Conservation (phyloP, 805 yeast genomes). For the Candida gorgasii region DNA sequence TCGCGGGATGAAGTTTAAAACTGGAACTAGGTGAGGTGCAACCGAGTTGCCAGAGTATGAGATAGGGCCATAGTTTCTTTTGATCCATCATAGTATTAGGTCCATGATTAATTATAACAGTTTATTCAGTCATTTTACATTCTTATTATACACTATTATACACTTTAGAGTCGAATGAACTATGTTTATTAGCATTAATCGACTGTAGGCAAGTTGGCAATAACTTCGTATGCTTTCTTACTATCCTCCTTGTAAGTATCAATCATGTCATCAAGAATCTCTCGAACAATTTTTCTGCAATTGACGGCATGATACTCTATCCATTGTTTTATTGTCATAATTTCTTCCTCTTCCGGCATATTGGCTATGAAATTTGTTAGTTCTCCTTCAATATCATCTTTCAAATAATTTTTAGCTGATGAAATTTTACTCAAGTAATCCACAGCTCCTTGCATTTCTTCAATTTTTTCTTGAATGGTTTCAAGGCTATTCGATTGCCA, state of each 20-base stretch:
- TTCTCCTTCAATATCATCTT: slow-evolving; percentile 67
- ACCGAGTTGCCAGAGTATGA: too few relatives aligned
- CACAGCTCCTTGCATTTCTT: slow-evolving; percentile 36
- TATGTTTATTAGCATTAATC: slow-evolving; percentile 14
- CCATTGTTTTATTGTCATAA: slow-evolving; percentile 76
- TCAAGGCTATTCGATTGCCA: slow-evolving; percentile 5
- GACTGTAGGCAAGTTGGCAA: slow-evolving; percentile 15
- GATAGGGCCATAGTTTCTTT: too few relatives aligned
- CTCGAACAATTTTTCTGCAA: slow-evolving; percentile 49
- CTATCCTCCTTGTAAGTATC: slow-evolving; percentile 49
- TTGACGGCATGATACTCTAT: slow-evolving; percentile 53
- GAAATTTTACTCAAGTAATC: slow-evolving; percentile 34
- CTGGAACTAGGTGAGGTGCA: too few relatives aligned
- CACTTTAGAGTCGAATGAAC: not conserved
- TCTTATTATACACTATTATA: not conserved
- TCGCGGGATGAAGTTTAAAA: slow-evolving; percentile 2
- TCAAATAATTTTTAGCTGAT: slow-evolving; percentile 41
- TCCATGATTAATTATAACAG: too few relatives aligned
- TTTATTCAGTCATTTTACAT: too few relatives aligned
- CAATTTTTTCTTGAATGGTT: slow-evolving; percentile 15
- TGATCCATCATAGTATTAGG: too few relatives aligned
- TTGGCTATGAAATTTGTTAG: slow-evolving; percentile 62
- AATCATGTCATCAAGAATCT: slow-evolving; percentile 49
- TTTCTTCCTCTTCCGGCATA: slow-evolving; percentile 69
- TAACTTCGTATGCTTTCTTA: slow-evolving; percentile 44